These are phyloP conservation scores for Venturia effusa DNA, from an alignment of 2,329 filamentous ascomycete genomes.

Conservation along the genomic window DNA sequence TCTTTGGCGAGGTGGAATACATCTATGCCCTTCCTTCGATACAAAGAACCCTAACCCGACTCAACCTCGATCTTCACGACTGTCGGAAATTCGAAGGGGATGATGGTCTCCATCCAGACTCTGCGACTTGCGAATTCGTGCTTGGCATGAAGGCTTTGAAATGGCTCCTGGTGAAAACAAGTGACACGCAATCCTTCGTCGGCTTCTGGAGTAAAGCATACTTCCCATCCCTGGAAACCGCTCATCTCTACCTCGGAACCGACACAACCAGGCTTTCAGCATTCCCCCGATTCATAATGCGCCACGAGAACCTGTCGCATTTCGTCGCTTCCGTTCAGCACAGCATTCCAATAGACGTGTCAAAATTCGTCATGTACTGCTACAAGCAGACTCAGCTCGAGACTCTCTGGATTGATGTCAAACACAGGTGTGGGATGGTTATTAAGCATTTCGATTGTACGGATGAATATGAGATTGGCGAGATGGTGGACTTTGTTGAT, in stretches of 20 bases:
- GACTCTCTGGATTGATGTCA: not conserved
- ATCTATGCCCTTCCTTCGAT: not conserved
- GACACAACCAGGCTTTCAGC: not conserved
- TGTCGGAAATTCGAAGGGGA: not conserved
- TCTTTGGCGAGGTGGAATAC: not conserved
- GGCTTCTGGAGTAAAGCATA: not conserved
- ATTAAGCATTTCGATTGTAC: not conserved
- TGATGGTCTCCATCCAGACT: not conserved
- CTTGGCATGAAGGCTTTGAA: not conserved
- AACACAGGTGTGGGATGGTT: not conserved
- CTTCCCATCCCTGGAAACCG: not conserved
- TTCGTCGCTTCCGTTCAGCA: not conserved
- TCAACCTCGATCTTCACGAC: not conserved
- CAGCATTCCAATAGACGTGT: not conserved
- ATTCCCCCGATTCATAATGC: not conserved
- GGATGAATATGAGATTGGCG: not conserved
- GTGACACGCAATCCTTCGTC: not conserved
- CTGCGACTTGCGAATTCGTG: not conserved
- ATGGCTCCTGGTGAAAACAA: not conserved
- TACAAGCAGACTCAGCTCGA: not conserved
- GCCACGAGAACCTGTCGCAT: not conserved
- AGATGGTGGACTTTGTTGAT: too few species aligned
- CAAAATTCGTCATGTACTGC: not conserved
- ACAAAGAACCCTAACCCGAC: not conserved
- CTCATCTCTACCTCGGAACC: not conserved